Percentiles rank a stretch among this genome's conserved stretches.
Conservation (phyloP, 2,329 filamentous ascomycete genomes). For the Sclerotinia sclerotiorum region DNA sequence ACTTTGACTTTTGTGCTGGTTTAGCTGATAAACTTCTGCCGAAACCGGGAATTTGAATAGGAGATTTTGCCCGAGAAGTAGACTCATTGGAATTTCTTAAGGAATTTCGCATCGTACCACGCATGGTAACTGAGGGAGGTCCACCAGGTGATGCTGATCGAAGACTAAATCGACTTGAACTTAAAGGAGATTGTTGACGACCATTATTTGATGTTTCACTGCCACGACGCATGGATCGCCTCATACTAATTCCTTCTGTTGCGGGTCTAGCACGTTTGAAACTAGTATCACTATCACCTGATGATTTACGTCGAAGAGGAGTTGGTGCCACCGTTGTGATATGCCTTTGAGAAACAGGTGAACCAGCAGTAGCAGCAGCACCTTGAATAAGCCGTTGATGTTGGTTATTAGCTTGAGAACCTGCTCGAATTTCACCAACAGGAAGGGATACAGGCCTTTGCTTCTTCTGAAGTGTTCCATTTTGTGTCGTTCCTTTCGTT, state of each 20-base stretch:
- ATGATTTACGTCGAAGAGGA: constrained; percentile 53
- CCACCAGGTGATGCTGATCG: constrained; percentile 68
- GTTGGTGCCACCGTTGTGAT: constrained; percentile 30
- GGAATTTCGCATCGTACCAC: constrained; percentile 43
- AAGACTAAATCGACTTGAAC: constrained; percentile 65
- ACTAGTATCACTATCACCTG: constrained; percentile 75
- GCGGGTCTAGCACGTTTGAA: constrained; percentile 66
- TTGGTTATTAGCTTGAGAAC: constrained; percentile 30
- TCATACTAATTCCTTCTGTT: constrained; percentile 59
- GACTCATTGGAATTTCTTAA: constrained; percentile 33
- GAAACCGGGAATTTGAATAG: constrained; percentile 31
- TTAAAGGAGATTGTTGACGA: constrained; percentile 41
- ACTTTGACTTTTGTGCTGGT: constrained; percentile 27
- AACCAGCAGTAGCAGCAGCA: constrained; percentile 29
- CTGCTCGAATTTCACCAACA: constrained; percentile 25
- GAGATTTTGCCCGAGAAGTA: constrained; percentile 29
- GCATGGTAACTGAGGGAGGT: constrained; percentile 42
- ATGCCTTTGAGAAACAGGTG: constrained; percentile 22
- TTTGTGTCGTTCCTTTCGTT: constrained; percentile 34
- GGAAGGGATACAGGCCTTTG: constrained; percentile 38
- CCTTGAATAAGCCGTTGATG: constrained; percentile 33
- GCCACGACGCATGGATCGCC: constrained; percentile 67
- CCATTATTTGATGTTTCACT: constrained; percentile 37
- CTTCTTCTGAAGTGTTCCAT: constrained; percentile 42
- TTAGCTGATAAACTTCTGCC: constrained; percentile 30